Evolutionary conservation across 139 green algal genomes (phyloP).

Genomic region (Eudorina sp.): DNA sequence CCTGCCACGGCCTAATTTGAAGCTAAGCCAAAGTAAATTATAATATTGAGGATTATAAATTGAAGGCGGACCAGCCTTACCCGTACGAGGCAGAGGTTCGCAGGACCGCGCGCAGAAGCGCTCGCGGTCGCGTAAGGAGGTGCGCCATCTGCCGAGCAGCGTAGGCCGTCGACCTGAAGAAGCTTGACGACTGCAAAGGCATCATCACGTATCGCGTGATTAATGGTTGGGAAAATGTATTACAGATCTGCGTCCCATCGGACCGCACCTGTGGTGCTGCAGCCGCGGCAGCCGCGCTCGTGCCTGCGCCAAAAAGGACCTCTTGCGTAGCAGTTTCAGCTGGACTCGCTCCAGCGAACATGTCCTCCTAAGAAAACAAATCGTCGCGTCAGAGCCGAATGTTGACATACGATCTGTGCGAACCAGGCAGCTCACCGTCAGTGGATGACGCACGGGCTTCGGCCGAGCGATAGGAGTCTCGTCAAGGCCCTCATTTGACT

Average conservation of each 20-base stretch:
- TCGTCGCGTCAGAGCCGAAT: not conserved
- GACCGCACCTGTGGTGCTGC: slow-evolving; percentile 3
- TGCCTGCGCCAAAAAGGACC: not conserved
- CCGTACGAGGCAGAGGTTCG: slow-evolving; percentile 7
- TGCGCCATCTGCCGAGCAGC: not conserved
- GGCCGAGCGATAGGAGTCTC: not conserved
- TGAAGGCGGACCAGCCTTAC: not conserved
- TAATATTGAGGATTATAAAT: too few relatives aligned
- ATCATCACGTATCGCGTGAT: not conserved
- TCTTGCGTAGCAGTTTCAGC: slow-evolving; percentile 37
- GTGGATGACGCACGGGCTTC: slow-evolving; percentile 15
- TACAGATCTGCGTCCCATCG: not conserved
- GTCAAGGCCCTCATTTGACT: not conserved
- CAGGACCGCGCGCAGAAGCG: not conserved
- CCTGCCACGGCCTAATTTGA: too few relatives aligned
- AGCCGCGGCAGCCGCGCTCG: not conserved
- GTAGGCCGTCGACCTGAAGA: not conserved
- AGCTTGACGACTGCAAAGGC: not conserved
- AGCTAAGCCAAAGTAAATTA: not conserved
- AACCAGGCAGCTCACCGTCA: slow-evolving; percentile 20
- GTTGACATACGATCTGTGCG: not conserved
- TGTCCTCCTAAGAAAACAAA: slow-evolving; percentile 15
- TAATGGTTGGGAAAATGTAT: not conserved
- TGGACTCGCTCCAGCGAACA: not conserved
- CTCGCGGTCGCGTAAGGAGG: slow-evolving; percentile 14